phyloP scores from a whole-genome alignment of 2,329 filamentous ascomycete genomes.

The Sporothrix brasiliensis region DNA sequence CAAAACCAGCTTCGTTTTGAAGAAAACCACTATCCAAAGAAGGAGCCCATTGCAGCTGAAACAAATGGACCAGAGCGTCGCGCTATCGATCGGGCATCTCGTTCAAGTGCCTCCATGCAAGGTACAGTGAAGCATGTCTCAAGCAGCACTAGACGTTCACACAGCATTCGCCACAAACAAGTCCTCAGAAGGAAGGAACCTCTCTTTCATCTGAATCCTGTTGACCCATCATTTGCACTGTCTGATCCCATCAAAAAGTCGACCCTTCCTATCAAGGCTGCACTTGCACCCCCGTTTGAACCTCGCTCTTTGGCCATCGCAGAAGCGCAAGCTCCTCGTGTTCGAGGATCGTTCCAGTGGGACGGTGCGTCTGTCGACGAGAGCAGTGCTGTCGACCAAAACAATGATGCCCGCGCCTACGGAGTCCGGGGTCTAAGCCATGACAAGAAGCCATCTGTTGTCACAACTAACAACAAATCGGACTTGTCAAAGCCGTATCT shows the following conservation, averaged over 20 bases:
- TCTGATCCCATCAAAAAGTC: conserved; percentile 43
- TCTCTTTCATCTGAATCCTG: conserved; percentile 39
- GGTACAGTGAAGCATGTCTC: conserved; percentile 28
- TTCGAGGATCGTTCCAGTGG: conserved; percentile 18
- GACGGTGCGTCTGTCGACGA: conserved; percentile 27
- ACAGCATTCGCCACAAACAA: conserved; percentile 33
- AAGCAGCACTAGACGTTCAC: conserved; percentile 32
- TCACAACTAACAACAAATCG: conserved; percentile 29
- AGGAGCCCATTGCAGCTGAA: conserved; percentile 31
- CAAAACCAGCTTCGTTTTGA: conserved; percentile 53
- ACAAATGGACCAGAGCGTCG: conserved; percentile 36
- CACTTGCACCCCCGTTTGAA: conserved; percentile 55
- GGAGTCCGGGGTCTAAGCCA: conserved; percentile 10
- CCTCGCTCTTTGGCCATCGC: conserved; percentile 42
- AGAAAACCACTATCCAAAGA: conserved; percentile 48
- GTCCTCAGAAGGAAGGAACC: conserved; percentile 35
- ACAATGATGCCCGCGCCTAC: not conserved
- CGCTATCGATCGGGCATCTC: not conserved
- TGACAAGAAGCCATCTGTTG: conserved; percentile 30
- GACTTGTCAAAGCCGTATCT: conserved; percentile 54
- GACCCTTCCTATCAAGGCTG: conserved; percentile 51
- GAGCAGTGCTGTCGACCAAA: not conserved
- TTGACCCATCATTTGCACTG: conserved; percentile 39
- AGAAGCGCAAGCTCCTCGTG: not conserved
- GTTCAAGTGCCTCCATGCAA: conserved; percentile 7